Percentiles rank a stretch among this genome's conserved stretches.
phyloP scores from a whole-genome alignment of 176 grass and related monocot genomes.

The Carex parvula region DNA sequence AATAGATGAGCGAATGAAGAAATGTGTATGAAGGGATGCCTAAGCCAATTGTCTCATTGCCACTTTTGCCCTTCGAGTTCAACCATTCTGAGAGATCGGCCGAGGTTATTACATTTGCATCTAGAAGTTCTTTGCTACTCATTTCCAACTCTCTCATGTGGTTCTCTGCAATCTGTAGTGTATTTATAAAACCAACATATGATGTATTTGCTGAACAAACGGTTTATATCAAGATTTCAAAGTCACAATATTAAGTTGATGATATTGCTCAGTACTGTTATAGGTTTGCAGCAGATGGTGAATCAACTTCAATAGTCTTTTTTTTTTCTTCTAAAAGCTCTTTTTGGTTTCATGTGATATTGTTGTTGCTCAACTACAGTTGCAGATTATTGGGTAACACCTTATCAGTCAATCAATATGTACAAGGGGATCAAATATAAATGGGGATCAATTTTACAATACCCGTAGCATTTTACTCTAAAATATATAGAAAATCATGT shows the following conservation, averaged over 20 bases:
- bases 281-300: not conserved
- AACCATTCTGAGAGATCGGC: slow-evolving; percentile 55
- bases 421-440: no score
- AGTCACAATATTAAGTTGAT: not conserved
- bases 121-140: slow-evolving; percentile 57
- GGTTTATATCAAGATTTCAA: not conserved
- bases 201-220: not conserved
- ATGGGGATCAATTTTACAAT: no score
- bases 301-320: not conserved
- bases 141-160: slow-evolving; percentile 61
- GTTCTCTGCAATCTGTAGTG: slow-evolving; percentile 56
- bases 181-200: not conserved
- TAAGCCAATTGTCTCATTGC: slow-evolving; percentile 52
- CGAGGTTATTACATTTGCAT: slow-evolving; percentile 58
- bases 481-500: no score
- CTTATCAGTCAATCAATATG: not conserved
- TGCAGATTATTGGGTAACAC: not conserved
- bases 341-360: not conserved
- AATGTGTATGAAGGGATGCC: slow-evolving; percentile 62
- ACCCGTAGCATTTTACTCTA: no score
- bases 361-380: not conserved
- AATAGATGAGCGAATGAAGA: slow-evolving; percentile 43
- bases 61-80: slow-evolving; percentile 42
- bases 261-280: not conserved
- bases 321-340: not conserved